These are phyloP conservation scores for Neurospora sp. DNA, from an alignment of 495 filamentous ascomycete genomes.

Conservation along the genomic window DNA sequence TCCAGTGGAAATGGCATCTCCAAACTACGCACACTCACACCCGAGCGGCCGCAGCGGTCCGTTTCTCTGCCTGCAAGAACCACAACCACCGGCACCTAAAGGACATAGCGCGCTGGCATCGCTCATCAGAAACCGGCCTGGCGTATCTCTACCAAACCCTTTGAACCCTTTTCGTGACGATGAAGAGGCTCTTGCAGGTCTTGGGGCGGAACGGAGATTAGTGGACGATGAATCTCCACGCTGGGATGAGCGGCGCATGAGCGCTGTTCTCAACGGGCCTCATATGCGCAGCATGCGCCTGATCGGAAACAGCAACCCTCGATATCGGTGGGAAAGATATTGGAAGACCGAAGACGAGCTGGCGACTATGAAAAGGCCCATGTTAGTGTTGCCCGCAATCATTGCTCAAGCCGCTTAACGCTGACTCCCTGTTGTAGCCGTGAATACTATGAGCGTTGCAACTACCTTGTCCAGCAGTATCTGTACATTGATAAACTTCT, in stretches of 20 bases:
- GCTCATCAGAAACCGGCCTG: constrained; percentile 29
- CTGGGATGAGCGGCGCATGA: constrained; percentile 40
- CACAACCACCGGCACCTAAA: constrained; percentile 20
- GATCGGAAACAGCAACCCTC: constrained; percentile 66
- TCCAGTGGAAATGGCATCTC: not conserved
- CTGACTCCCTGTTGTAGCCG: constrained; percentile 33
- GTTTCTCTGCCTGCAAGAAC: constrained; percentile 28
- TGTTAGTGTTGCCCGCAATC: constrained; percentile 30
- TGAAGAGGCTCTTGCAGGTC: constrained; percentile 9
- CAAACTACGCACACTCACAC: constrained; percentile 1
- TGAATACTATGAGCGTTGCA: constrained; percentile 75
- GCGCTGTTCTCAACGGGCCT: constrained; percentile 49
- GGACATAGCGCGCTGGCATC: constrained; percentile 23
- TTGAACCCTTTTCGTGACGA: constrained; percentile 13
- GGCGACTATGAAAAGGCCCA: constrained; percentile 50
- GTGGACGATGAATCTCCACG: constrained; percentile 27
- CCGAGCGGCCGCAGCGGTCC: constrained; percentile 18
- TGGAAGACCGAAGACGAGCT: constrained; percentile 61
- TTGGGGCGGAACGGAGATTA: constrained; percentile 5
- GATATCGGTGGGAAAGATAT: constrained; percentile 67
- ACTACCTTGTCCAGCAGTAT: constrained; percentile 76
- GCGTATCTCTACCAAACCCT: constrained; percentile 1
- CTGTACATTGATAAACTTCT: constrained; percentile 85
- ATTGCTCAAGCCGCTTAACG: not conserved
- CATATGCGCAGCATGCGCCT: constrained; percentile 69